Evolutionary conservation across 139 green algal genomes (phyloP).

Genomic region (Medakamo hakoo): DNA sequence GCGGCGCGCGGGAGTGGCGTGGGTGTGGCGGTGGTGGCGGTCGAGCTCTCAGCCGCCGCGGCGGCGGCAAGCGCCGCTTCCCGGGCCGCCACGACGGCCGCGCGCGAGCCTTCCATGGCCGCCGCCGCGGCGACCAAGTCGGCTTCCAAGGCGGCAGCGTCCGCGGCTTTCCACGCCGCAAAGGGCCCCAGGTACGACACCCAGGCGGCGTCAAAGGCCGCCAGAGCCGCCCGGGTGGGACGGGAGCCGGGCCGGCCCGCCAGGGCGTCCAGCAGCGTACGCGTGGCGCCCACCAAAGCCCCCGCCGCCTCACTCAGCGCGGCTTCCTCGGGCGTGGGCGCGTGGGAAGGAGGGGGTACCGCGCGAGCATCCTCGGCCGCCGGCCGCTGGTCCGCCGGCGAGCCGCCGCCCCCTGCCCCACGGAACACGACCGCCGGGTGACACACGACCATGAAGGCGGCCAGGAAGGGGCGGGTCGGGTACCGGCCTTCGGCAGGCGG

Average conservation of each 20-base stretch:
- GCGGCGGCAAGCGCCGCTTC: not conserved
- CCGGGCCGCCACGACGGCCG: too few relatives aligned
- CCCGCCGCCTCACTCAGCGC: not conserved
- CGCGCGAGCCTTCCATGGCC: not conserved
- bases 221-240: not conserved
- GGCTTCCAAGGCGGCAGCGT: not conserved
- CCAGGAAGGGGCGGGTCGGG: not conserved
- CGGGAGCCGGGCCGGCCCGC: too few relatives aligned
- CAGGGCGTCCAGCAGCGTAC: not conserved
- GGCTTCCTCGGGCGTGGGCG: too few relatives aligned
- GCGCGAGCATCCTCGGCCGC: too few relatives aligned
- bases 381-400: too few relatives aligned
- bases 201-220: not conserved
- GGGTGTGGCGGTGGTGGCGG: too few relatives aligned
- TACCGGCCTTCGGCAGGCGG: too few relatives aligned
- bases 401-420: too few relatives aligned
- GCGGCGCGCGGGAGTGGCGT: too few relatives aligned
- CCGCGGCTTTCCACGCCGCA: not conserved
- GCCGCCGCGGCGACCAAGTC: not conserved
- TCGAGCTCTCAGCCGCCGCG: not conserved
- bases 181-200: not conserved
- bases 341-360: too few relatives aligned
- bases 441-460: not conserved
- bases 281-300: not conserved
- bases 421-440: not conserved